Evolutionary conservation across 148 eudicot genomes (phyloP).

Genomic region (Agrostemma githago): DNA sequence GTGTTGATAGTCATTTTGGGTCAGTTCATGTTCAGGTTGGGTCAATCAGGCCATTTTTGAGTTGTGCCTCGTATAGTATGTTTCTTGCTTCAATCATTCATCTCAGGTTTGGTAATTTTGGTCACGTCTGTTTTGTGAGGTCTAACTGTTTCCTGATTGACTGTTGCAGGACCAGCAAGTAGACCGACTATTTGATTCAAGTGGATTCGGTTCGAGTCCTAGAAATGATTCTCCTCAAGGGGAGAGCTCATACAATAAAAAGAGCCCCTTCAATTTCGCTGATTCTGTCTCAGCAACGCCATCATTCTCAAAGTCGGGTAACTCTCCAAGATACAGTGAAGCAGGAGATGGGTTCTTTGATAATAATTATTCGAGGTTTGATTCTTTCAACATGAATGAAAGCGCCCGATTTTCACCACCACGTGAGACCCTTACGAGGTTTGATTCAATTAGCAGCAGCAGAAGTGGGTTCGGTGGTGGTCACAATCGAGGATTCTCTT

Average conservation of each 20-base stretch:
- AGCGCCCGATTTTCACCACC: slow-evolving; percentile 46
- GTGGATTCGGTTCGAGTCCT: slow-evolving; percentile 60
- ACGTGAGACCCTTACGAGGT: slow-evolving; percentile 58
- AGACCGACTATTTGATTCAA: slow-evolving; percentile 61
- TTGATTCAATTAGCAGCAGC: slow-evolving; percentile 75
- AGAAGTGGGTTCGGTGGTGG: slow-evolving; percentile 58
- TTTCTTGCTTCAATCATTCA: too few relatives aligned
- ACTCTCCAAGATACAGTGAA: slow-evolving; percentile 61
- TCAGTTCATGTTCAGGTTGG: not conserved
- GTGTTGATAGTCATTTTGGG: not conserved
- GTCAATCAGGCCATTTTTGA: not conserved
- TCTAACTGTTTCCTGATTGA: not conserved
- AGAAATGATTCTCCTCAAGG: slow-evolving; percentile 59
- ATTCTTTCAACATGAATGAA: slow-evolving; percentile 45
- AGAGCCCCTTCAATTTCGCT: slow-evolving; percentile 58
- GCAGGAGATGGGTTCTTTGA: slow-evolving; percentile 66
- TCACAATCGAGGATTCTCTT: slow-evolving; percentile 51
- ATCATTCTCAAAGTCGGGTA: slow-evolving; percentile 62
- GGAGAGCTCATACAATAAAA: slow-evolving; percentile 41
- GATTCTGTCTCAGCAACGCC: slow-evolving; percentile 90
- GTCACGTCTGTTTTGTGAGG: not conserved
- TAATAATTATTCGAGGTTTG: slow-evolving; percentile 54
- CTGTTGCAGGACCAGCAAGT: slow-evolving; percentile 58
- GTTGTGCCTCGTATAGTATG: not conserved
- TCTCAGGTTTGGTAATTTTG: not conserved